Evolutionary conservation across 179 eudicot genomes (phyloP).

Genomic region (Carnegiea gigantea): DNA sequence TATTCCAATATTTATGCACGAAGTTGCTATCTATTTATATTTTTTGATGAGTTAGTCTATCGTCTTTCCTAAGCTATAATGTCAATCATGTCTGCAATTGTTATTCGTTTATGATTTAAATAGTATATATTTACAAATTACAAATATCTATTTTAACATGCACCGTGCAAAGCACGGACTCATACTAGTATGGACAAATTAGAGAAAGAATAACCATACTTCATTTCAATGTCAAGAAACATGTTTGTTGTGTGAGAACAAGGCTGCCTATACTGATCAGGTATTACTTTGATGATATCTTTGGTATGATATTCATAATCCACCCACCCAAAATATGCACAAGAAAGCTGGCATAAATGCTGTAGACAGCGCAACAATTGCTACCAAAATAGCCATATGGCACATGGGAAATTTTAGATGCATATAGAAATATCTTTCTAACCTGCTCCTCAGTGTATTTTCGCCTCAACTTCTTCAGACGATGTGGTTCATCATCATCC

Average conservation of each 20-base stretch:
- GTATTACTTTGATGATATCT: background rate
- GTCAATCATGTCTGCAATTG: too few species aligned
- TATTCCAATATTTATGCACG: too few species aligned
- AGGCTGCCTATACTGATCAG: background rate
- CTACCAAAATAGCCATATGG: background rate
- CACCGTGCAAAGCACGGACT: too few species aligned
- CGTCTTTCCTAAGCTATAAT: too few species aligned
- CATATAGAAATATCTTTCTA: background rate
- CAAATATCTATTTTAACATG: too few species aligned
- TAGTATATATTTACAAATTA: too few species aligned
- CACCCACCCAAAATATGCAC: background rate
- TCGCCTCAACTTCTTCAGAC: constrained; percentile 64
- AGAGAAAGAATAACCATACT: too few species aligned
- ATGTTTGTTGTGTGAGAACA: background rate
- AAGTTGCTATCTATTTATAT: too few species aligned
- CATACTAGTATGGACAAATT: too few species aligned
- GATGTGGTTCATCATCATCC: constrained; percentile 97
- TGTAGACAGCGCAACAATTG: background rate
- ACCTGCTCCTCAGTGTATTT: constrained; percentile 73
- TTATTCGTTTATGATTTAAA: too few species aligned
- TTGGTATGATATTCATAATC: background rate
- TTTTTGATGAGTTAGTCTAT: too few species aligned
- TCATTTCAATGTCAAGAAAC: background rate
- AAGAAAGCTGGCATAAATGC: background rate
- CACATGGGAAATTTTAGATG: background rate